phyloP scores from a whole-genome alignment of 208 protist species.

The Trypanosoma platydactyli region DNA sequence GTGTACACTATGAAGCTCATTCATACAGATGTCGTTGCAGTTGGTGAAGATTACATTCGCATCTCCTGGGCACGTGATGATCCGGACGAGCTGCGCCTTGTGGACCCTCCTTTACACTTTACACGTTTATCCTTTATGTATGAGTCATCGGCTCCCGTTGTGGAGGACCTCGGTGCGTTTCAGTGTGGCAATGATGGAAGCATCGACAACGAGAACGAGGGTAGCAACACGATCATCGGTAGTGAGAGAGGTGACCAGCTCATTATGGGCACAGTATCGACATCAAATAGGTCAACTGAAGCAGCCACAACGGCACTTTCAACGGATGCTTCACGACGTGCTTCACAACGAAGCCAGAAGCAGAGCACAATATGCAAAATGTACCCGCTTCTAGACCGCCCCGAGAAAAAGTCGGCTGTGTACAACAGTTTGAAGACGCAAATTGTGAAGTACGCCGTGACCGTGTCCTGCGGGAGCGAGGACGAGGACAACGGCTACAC shows the following conservation, averaged over 20 bases:
- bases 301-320: no score
- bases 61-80: slow-evolving; percentile 68
- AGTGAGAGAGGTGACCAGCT: no score
- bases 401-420: slow-evolving; percentile 34
- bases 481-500: slow-evolving; percentile 56
- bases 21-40: slow-evolving; percentile 44
- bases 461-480: slow-evolving; percentile 31
- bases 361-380: slow-evolving; percentile 8
- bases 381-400: slow-evolving; percentile 58
- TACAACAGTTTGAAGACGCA: slow-evolving; percentile 52
- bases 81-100: slow-evolving; percentile 59
- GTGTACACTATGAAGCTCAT: slow-evolving; percentile 90
- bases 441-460: slow-evolving; percentile 47
- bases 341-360: no score
- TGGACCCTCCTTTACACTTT: not conserved
- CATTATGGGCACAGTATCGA: no score
- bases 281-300: no score
- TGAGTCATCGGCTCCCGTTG: not conserved
- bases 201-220: not conserved
- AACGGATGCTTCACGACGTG: no score
- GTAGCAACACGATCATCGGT: not conserved
- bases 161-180: not conserved
- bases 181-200: no score
- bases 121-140: not conserved
- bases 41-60: slow-evolving; percentile 88